Percentiles rank a stretch among this genome's conserved stretches.
phyloP scores from a whole-genome alignment of 345 rosid species.

The Linum lewisii region DNA sequence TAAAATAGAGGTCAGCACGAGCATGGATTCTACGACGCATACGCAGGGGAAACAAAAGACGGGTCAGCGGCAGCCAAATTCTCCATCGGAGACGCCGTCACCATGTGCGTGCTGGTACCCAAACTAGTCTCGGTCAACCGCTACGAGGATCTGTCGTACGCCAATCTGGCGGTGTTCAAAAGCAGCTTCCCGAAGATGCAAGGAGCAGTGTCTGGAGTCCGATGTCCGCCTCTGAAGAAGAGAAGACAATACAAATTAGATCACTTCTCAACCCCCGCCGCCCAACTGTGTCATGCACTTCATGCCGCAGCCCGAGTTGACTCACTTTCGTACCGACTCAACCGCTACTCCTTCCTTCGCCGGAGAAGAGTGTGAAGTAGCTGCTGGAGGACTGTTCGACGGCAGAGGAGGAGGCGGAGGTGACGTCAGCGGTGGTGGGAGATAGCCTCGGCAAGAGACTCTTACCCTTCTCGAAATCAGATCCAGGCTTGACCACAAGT shows the following conservation, averaged over 20 bases:
- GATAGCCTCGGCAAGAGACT: slow-evolving; percentile 98
- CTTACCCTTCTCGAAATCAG: slow-evolving; percentile 92
- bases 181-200: slow-evolving; percentile 34
- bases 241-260: too few species aligned
- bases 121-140: not conserved
- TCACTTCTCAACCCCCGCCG: not conserved
- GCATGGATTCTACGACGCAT: slow-evolving; percentile 36
- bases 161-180: slow-evolving; percentile 37
- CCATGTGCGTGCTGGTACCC: slow-evolving; percentile 16
- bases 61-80: slow-evolving; percentile 33
- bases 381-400: slow-evolving; percentile 30
- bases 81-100: slow-evolving; percentile 36
- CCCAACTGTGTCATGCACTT: not conserved
- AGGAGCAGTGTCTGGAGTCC: slow-evolving; percentile 41
- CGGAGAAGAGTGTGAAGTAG: slow-evolving; percentile 26
- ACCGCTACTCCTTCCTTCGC: slow-evolving; percentile 20
- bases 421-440: slow-evolving; percentile 49
- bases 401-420: not conserved
- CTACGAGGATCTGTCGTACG: slow-evolving; percentile 25
- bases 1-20: too few species aligned
- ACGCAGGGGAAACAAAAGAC: slow-evolving; percentile 44
- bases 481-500: slow-evolving; percentile 89
- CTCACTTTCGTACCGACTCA: too few species aligned
- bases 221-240: too few species aligned
- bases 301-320: slow-evolving; percentile 1